Conservation (phyloP, 2,329 filamentous ascomycete species). For the Fusarium subtropicale region DNA sequence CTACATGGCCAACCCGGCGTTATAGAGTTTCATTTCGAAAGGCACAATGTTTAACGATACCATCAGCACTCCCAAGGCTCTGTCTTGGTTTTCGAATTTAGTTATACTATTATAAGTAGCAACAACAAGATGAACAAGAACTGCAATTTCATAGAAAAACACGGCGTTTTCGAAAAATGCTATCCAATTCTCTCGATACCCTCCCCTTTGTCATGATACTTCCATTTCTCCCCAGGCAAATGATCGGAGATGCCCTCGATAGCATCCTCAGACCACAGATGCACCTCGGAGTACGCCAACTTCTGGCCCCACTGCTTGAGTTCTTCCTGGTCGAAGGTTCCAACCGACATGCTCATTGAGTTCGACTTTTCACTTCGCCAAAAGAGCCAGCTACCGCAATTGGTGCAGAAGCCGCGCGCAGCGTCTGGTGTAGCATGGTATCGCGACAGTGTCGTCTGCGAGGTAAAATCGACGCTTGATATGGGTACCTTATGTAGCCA, state of each 20-base stretch:
- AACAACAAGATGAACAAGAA: neutral
- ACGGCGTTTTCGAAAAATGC: neutral
- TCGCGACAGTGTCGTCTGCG: slow-evolving; percentile 50
- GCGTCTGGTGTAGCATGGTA: slow-evolving; percentile 56
- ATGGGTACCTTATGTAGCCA: slow-evolving; percentile 54
- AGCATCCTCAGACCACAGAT: slow-evolving; percentile 59
- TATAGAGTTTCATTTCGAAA: slow-evolving; percentile 16
- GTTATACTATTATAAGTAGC: slow-evolving; percentile 8
- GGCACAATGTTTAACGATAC: slow-evolving; percentile 31
- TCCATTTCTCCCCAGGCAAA: slow-evolving; percentile 47
- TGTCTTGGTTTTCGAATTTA: neutral
- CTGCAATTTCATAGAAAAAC: slow-evolving; percentile 7
- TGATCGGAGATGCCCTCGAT: slow-evolving; percentile 62
- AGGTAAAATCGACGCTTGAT: slow-evolving; percentile 52
- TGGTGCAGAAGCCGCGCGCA: slow-evolving; percentile 61
- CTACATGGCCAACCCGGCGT: slow-evolving; percentile 21
- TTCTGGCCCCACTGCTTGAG: slow-evolving; percentile 55
- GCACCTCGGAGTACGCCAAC: slow-evolving; percentile 54
- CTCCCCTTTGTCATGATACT: slow-evolving; percentile 38
- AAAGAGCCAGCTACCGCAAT: slow-evolving; percentile 63
- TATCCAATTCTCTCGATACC: slow-evolving; percentile 35
- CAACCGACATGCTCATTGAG: slow-evolving; percentile 54
- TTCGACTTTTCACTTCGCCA: slow-evolving; percentile 54
- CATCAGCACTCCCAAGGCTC: slow-evolving; percentile 15
- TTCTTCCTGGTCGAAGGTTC: slow-evolving; percentile 59